Conservation (phyloP, 495 filamentous ascomycete genomes). For the Aspergillus cristatus region DNA sequence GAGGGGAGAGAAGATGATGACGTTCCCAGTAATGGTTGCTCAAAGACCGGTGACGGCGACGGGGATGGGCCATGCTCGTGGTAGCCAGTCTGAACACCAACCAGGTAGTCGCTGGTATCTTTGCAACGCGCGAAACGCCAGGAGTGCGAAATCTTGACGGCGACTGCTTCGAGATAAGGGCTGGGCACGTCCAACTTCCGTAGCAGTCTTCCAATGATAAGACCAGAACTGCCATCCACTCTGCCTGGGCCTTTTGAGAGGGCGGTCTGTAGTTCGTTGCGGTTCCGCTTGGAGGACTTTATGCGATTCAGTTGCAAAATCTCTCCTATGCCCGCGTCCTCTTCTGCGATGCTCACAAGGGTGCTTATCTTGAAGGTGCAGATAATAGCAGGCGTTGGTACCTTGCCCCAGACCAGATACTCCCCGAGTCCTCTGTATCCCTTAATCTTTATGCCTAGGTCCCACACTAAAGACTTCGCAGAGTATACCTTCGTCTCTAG, state of each 20-base stretch:
- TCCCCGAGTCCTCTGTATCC: constrained; percentile 23
- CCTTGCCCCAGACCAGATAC: constrained; percentile 24
- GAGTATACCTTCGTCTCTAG: constrained; percentile 16
- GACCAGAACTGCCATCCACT: constrained; percentile 8
- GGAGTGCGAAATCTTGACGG: constrained; percentile 7
- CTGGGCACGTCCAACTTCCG: constrained; percentile 4
- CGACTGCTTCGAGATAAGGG: constrained; percentile 3
- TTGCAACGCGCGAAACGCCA: constrained; percentile 3
- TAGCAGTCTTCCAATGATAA: constrained; percentile 11
- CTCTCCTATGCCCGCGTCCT: constrained; percentile 9
- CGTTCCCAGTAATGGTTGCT: too few relatives aligned
- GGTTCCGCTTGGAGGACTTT: neutral
- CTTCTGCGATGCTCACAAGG: constrained; percentile 10
- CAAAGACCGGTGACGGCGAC: too few relatives aligned
- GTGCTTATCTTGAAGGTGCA: constrained; percentile 13
- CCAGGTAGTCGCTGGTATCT: too few relatives aligned
- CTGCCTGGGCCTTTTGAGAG: constrained; percentile 1
- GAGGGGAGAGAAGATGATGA: too few relatives aligned
- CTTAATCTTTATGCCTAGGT: constrained; percentile 9
- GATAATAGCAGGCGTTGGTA: constrained; percentile 18
- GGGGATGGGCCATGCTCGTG: too few relatives aligned
- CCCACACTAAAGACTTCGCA: constrained; percentile 11
- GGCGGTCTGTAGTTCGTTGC: constrained; percentile 1
- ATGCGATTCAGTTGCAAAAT: constrained; percentile 21
- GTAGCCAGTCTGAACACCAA: too few relatives aligned